Percentiles rank a stretch among this genome's conserved stretches.
Conservation (phyloP, 2,329 filamentous ascomycete species). For the Paracoccidioides brasiliensis region DNA sequence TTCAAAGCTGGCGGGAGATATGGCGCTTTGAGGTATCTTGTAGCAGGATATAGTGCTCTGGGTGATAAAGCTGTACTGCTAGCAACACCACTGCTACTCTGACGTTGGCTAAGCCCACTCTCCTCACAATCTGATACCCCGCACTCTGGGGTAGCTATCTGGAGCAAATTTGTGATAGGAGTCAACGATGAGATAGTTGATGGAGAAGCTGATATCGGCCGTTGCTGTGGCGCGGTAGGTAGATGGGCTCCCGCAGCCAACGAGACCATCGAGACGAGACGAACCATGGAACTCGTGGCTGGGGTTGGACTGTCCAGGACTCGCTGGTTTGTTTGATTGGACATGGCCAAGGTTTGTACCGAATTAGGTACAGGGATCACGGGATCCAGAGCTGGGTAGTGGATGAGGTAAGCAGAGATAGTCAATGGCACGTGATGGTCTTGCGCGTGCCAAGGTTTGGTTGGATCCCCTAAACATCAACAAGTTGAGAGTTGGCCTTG, state of each 20-base stretch:
- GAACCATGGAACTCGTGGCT: slow-evolving; percentile 1
- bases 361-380: not conserved
- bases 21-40: not conserved
- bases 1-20: not conserved
- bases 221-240: not conserved
- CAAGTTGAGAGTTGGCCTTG: not conserved
- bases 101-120: not conserved
- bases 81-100: not conserved
- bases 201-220: not conserved
- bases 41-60: not conserved
- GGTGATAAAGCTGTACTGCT: not conserved
- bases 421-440: not conserved
- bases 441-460: not conserved
- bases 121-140: not conserved
- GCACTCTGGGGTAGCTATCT: not conserved
- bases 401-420: not conserved
- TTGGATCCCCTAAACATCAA: not conserved
- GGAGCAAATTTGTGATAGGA: not conserved
- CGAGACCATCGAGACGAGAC: not conserved
- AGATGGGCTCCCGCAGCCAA: not conserved
- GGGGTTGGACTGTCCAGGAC: not conserved
- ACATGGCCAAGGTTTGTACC: not conserved
- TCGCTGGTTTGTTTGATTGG: not conserved
- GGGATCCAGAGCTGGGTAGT: not conserved
- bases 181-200: not conserved